phyloP scores from a whole-genome alignment of 2,329 filamentous ascomycete genomes.

The Fusarium sulawesiense region DNA sequence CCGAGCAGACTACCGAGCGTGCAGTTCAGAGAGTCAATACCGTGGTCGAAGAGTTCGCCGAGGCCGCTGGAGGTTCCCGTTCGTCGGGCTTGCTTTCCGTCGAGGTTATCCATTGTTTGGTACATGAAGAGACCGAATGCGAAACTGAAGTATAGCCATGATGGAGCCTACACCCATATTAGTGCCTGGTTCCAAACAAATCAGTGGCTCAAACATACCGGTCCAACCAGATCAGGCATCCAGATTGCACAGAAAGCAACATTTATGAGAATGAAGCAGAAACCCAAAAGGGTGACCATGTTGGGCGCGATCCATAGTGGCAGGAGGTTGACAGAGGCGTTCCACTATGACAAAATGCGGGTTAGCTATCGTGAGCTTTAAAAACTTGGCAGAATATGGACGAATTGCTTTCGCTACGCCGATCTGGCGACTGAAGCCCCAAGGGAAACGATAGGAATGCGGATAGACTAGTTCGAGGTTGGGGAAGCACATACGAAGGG shows the following conservation, averaged over 20 bases:
- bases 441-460: slow-evolving; percentile 2
- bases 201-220: slow-evolving; percentile 66
- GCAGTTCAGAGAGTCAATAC: slow-evolving; percentile 98
- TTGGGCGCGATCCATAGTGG: slow-evolving; percentile 98
- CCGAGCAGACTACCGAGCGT: slow-evolving; percentile 91
- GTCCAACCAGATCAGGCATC: slow-evolving; percentile 91
- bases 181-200: slow-evolving; percentile 6
- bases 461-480: slow-evolving; percentile 5
- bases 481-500: slow-evolving; percentile 80
- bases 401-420: neutral
- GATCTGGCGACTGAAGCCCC: neutral
- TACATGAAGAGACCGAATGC: slow-evolving; percentile 98
- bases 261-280: slow-evolving; percentile 92
- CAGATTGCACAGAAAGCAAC: slow-evolving; percentile 78
- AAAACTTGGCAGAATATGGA: neutral
- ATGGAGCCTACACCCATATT: slow-evolving; percentile 70
- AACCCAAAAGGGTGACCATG: slow-evolving; percentile 95
- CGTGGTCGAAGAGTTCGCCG: slow-evolving; percentile 97
- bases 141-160: slow-evolving; percentile 97
- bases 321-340: slow-evolving; percentile 89
- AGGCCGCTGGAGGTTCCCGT: slow-evolving; percentile 95
- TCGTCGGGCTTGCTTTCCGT: slow-evolving; percentile 95
- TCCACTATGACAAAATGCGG: slow-evolving; percentile 75
- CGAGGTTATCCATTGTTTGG: slow-evolving; percentile 98
- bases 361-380: slow-evolving; percentile 36